Percentiles rank a stretch among this genome's conserved stretches.
phyloP scores from a whole-genome alignment of 1,284 basidiomycete species.

The Thelephora terrestris region DNA sequence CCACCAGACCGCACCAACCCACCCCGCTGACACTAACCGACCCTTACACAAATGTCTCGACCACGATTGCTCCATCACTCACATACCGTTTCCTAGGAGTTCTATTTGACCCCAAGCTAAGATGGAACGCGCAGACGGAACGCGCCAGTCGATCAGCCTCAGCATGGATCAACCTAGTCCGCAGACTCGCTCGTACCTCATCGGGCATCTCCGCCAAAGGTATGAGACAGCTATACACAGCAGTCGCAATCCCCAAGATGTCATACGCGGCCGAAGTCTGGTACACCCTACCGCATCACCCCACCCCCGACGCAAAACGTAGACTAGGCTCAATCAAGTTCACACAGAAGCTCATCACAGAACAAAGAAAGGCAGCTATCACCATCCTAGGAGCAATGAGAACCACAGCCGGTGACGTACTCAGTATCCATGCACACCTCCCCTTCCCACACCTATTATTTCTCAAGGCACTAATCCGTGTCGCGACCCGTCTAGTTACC shows the following conservation, averaged over 20 bases:
- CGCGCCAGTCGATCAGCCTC: neutral
- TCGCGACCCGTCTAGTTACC: conserved; percentile 14
- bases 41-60: neutral
- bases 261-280: conserved; percentile 26
- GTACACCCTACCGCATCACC: conserved; percentile 15
- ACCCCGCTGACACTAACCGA: neutral
- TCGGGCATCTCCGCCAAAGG: neutral
- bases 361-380: no score
- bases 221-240: conserved; percentile 16
- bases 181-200: neutral
- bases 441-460: conserved; percentile 15
- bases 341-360: neutral
- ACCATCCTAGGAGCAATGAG: conserved; percentile 17
- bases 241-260: conserved; percentile 24
- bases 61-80: neutral
- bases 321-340: conserved; percentile 8
- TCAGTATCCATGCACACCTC: no score
- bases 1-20: neutral
- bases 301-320: neutral
- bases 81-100: neutral
- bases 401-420: conserved; percentile 15
- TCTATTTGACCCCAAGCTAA: neutral
- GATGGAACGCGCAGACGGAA: neutral
- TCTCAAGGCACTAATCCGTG: conserved; percentile 9
- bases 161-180: neutral